Evolutionary conservation across 2,329 filamentous ascomycete genomes (phyloP), one percentile per base, ranked within the genome.

Genomic region (Hirsutella rhossiliensis): DNA sequence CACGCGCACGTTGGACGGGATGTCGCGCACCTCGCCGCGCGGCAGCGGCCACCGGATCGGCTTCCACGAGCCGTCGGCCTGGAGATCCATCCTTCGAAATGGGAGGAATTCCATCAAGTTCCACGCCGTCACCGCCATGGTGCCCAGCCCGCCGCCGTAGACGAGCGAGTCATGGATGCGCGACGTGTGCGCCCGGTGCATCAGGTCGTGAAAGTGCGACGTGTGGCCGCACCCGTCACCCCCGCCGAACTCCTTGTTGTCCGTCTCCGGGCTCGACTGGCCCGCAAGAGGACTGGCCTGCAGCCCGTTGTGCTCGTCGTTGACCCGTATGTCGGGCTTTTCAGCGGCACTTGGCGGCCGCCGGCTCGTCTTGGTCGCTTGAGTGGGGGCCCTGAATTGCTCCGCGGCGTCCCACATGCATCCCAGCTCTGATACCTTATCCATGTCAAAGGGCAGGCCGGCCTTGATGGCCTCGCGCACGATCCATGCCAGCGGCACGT

Each of bases 41-140:
- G 86, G 86, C 3, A 90, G 64, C 0, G 86, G 86, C 83, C 85
- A 90, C 9, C 79, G 71, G 51, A 92, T 90, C 0, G 84, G 81
- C 59, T 78, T 81, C 86, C 87, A 92, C 0, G 76, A 78, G 0
- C 84, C 84, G 48, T 89, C 82, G 0, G 67, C 47, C 48, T 79
- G 78, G 8, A 90, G 65, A 52, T 90, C 86, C 82, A 92, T 89
- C 20, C 86, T 72, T 1, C 83, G 74, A 63, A 90, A 89, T 0
- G 86, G 86, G 20, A 90, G 66, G 57, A 83, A 88, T 55, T 90
- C 86, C 84, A 90, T 86, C 19, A 86, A 58, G 31, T 79, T 83
- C 85, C 85, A 90, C 2, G 71, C 73, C 0, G 82, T 52, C 0
- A 87, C 82, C 0, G 78, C 75, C 4, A 65, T 44, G 20, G 50